Evolutionary conservation across 768 basidiomycete genomes (phyloP).

Genomic region (Mrakia blollopis): DNA sequence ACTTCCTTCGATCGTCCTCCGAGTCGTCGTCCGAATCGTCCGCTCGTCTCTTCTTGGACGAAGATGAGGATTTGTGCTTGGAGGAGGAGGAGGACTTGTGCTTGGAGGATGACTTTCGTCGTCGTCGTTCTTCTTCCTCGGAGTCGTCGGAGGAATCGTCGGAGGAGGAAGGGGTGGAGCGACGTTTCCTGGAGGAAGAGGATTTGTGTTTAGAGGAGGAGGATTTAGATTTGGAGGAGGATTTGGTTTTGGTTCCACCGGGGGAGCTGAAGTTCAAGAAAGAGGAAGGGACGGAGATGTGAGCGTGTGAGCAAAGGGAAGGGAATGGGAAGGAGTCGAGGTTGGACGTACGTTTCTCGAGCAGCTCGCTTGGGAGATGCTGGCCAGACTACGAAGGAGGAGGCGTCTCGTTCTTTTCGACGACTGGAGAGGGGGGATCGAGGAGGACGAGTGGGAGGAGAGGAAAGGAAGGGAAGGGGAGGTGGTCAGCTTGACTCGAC

Average conservation of each 20-base stretch:
- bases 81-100: constrained; percentile 7
- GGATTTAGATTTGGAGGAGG: constrained; percentile 10
- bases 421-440: constrained; percentile 16
- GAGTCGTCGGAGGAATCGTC: constrained; percentile 13
- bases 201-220: constrained; percentile 12
- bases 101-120: constrained; percentile 17
- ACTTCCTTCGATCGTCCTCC: constrained; percentile 48
- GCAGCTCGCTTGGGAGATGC: constrained; percentile 31
- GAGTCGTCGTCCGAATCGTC: constrained; percentile 22
- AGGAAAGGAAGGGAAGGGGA: neutral
- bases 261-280: neutral
- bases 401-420: constrained; percentile 27
- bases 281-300: neutral
- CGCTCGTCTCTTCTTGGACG: constrained; percentile 18
- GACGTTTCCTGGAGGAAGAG: constrained; percentile 22
- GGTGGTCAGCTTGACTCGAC: neutral
- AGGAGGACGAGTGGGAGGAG: neutral
- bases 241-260: constrained; percentile 18
- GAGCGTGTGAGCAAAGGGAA: neutral
- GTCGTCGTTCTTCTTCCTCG: constrained; percentile 10
- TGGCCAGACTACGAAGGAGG: constrained; percentile 26
- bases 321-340: neutral
- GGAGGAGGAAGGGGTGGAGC: constrained; percentile 21
- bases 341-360: constrained; percentile 21
- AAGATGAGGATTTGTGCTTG: constrained; percentile 15